Evolutionary conservation across 2,329 filamentous ascomycete species (phyloP).

Genomic region (Fusarium albidum): DNA sequence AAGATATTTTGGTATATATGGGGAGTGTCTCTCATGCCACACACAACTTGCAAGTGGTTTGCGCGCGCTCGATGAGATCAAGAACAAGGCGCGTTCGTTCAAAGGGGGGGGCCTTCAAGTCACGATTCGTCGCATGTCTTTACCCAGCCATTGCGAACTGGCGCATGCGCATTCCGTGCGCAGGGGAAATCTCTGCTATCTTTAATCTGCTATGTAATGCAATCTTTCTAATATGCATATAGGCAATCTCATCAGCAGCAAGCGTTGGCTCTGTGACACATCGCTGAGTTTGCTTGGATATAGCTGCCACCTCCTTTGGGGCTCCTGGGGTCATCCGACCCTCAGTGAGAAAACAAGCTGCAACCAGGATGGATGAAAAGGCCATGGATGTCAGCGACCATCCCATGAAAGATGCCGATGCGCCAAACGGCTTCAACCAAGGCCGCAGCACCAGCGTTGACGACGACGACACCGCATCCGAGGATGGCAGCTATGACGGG

Average conservation of each 20-base stretch:
- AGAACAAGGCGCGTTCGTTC: conserved; percentile 3
- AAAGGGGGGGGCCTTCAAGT: conserved; percentile 5
- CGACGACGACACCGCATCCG: conserved; percentile 45
- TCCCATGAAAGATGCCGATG: conserved; percentile 52
- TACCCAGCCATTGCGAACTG: background rate
- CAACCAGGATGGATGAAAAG: conserved; percentile 19
- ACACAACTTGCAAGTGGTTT: background rate
- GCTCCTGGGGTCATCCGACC: conserved; percentile 31
- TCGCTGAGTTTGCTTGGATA: conserved; percentile 5
- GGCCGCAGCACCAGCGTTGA: conserved; percentile 35
- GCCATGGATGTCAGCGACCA: conserved; percentile 56
- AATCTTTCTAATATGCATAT: conserved; percentile 6
- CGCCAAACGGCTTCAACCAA: conserved; percentile 36
- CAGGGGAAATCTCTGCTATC: too few relatives aligned
- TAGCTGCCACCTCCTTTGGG: conserved; percentile 8
- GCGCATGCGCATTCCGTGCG: too few relatives aligned
- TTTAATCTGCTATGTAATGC: background rate
- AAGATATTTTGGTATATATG: too few relatives aligned
- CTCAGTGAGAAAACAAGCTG: conserved; percentile 18
- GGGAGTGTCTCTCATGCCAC: background rate
- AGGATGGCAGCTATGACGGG: conserved; percentile 46
- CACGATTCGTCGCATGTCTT: conserved; percentile 7
- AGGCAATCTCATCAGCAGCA: conserved; percentile 6
- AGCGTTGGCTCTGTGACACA: background rate
- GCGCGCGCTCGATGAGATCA: background rate